A percentile compares a stretch with the other conserved stretches of the same genome.
These are phyloP conservation scores for Colletotrichum sp. DNA, from an alignment of 2,329 filamentous ascomycete species.

Conservation along the genomic window DNA sequence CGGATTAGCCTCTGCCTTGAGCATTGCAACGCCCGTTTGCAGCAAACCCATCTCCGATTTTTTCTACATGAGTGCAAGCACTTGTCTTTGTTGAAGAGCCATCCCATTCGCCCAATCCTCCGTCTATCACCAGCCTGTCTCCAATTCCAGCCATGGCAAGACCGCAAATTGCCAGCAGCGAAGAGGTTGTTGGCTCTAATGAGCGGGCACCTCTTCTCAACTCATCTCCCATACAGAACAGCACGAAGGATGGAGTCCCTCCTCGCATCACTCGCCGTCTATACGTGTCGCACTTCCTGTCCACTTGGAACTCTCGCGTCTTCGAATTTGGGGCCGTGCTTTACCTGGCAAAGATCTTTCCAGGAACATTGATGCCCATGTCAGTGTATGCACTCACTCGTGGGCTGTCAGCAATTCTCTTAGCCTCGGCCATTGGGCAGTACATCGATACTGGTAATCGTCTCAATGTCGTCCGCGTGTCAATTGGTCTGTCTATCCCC, in stretches of 20 bases:
- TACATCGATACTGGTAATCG: slow-evolving; percentile 51
- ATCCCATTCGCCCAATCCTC: neutral
- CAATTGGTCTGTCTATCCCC: slow-evolving; percentile 24
- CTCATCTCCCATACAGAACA: neutral
- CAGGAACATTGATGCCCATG: slow-evolving; percentile 55
- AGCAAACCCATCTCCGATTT: neutral
- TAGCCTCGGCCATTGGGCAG: slow-evolving; percentile 49
- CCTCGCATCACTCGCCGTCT: slow-evolving; percentile 25
- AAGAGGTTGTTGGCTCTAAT: neutral
- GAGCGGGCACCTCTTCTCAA: neutral
- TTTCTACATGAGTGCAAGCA: neutral
- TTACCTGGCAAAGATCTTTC: slow-evolving; percentile 46
- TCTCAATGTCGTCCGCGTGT: slow-evolving; percentile 39
- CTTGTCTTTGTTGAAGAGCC: neutral
- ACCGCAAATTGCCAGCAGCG: neutral
- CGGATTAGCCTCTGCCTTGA: neutral
- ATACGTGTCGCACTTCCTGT: slow-evolving; percentile 51
- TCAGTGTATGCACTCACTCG: slow-evolving; percentile 55
- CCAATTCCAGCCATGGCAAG: neutral
- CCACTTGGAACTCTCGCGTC: slow-evolving; percentile 52
- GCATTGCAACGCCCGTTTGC: neutral
- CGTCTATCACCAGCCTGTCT: neutral
- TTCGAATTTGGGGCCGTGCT: slow-evolving; percentile 54
- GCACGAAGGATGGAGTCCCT: neutral
- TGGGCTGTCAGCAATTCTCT: neutral